A percentile compares a stretch with the other conserved stretches of the same genome.
phyloP scores from a whole-genome alignment of 192 early-diverging fungal species.

The Backusella liffmaniae region DNA sequence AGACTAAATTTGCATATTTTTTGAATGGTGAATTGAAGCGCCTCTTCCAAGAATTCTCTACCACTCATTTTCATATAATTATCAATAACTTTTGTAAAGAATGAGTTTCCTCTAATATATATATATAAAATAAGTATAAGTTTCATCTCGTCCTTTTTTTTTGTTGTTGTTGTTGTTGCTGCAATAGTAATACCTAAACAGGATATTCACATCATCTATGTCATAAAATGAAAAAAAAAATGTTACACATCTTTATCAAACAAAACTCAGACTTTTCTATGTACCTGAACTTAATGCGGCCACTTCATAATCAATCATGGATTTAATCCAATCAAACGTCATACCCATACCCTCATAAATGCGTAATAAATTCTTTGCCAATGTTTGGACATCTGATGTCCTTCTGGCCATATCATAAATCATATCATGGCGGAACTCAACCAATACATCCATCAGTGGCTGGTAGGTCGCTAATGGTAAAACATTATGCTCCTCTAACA shows the following conservation, averaged over 20 bases:
- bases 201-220: conserved; percentile 43
- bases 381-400: conserved; percentile 37
- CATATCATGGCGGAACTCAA: conserved; percentile 41
- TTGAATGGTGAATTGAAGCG: conserved; percentile 62
- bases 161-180: not conserved
- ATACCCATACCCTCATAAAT: conserved; percentile 41
- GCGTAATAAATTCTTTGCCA: conserved; percentile 38
- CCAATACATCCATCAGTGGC: conserved; percentile 40
- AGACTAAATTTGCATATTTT: conserved; percentile 47
- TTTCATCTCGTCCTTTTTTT: not conserved
- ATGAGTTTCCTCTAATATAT: conserved; percentile 54
- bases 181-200: conserved; percentile 38
- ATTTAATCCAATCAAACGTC: conserved; percentile 42
- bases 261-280: not conserved
- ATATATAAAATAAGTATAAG: not conserved
- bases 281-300: conserved; percentile 34
- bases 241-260: not conserved
- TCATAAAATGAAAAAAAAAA: conserved; percentile 1
- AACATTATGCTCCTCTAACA: conserved; percentile 43
- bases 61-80: conserved; percentile 69
- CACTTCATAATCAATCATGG: conserved; percentile 48
- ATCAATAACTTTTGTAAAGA: conserved; percentile 67
- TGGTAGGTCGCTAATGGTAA: conserved; percentile 36
- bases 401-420: conserved; percentile 39
- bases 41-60: conserved; percentile 58